These are phyloP conservation scores for Paramecium octaurelia DNA, from an alignment of 73 alveolate species.

Conservation along the genomic window DNA sequence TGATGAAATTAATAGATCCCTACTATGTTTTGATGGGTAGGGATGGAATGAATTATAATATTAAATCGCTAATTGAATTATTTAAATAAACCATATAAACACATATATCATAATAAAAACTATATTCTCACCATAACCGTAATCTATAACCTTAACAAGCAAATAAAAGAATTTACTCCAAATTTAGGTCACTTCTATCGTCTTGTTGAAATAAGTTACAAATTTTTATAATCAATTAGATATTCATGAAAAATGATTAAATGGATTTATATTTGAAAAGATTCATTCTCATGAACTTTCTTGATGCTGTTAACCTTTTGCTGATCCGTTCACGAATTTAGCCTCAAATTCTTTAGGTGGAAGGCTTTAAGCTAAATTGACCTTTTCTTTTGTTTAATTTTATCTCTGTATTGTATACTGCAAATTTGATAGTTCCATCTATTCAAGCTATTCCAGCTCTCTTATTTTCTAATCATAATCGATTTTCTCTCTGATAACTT, in stretches of 20 bases:
- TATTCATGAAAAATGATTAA: background rate
- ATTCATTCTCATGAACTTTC: background rate
- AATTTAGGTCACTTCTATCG: background rate
- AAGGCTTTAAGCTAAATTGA: background rate
- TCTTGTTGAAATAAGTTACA: background rate
- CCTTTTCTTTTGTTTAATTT: background rate
- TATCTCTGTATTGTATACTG: background rate
- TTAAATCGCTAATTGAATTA: background rate
- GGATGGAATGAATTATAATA: constrained; percentile 42
- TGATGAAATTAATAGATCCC: constrained; percentile 32
- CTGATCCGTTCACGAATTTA: background rate
- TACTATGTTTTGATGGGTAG: constrained; percentile 48
- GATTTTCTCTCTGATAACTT: background rate
- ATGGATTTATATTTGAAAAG: background rate
- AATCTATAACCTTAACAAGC: background rate
- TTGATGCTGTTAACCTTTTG: background rate
- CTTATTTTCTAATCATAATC: background rate
- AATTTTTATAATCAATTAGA: background rate
- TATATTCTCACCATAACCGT: background rate
- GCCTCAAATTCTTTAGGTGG: constrained; percentile 35
- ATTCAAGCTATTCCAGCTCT: background rate
- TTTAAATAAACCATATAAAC: background rate
- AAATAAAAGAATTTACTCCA: background rate
- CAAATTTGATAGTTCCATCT: background rate
- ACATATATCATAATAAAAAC: background rate